Percentiles rank a stretch among this genome's conserved stretches.
phyloP scores from a whole-genome alignment of 2,329 filamentous ascomycete species.

The Monilinia fructicola region DNA sequence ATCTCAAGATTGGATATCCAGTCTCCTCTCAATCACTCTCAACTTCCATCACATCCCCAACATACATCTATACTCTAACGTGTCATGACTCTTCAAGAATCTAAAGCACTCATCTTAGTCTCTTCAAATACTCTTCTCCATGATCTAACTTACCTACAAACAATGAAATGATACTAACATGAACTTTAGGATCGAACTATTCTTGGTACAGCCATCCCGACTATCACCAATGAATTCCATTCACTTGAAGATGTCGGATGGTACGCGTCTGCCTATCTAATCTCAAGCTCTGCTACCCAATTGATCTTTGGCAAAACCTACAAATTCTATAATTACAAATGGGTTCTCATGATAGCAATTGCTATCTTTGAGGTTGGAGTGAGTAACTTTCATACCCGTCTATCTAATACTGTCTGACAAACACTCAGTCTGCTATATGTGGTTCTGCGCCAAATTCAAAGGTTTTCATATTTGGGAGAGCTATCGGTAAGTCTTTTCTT shows the following conservation, averaged over 20 bases:
- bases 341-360: constrained; percentile 37
- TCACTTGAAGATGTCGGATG: constrained; percentile 48
- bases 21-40: neutral
- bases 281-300: constrained; percentile 40
- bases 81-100: neutral
- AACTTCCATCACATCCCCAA: neutral
- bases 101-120: neutral
- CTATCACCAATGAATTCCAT: constrained; percentile 44
- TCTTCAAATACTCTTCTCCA: neutral
- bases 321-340: constrained; percentile 40
- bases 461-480: constrained; percentile 42
- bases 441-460: constrained; percentile 40
- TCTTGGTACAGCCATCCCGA: constrained; percentile 43
- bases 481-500: constrained; percentile 33
- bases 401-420: neutral
- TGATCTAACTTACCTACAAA: neutral
- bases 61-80: neutral
- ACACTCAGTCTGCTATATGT: constrained; percentile 39
- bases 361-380: constrained; percentile 41
- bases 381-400: constrained; percentile 16
- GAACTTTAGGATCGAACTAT: constrained; percentile 40
- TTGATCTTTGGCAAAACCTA: constrained; percentile 39
- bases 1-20: neutral
- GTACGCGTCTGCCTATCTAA: constrained; percentile 46
- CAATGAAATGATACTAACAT: neutral